Base-by-base conservation (phyloP, 1,139 yeast genomes). In the Komagataea norvegica region DNA sequence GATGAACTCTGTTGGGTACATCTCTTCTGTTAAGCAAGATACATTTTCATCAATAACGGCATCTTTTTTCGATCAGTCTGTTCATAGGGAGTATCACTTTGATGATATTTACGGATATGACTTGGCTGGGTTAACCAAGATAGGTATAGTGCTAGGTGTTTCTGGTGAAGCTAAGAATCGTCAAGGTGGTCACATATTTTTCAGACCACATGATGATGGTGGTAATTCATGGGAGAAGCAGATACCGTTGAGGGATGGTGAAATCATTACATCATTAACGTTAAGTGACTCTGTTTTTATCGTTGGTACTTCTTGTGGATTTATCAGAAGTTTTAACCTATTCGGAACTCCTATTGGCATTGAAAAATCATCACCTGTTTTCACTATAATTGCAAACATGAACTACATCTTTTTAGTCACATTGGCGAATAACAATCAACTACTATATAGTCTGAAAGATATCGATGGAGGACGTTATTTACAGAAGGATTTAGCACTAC, bases 31-130 rank as follows among this genome's bases (percentile, higher is more conserved):
- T 15, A 72, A 72, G 44, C 85, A 75, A 45, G 75, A 65, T 25
- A 57, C 52, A 0, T 73, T 81, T 48, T 76, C 79, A 47, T 78
- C 89, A 34, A 69, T 89, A 14, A 87, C 96, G 0, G 88, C 89
- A 2, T 77, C 89, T 11, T 91, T 91, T 54, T 88, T 87, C 54
- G 96, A 91, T 56, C 68, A 84, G 35, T 77, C 88, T 0, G 57
- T 73, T n/a, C 83, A 80, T 56, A 76, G 80, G 40, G 96, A 87
- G 51, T 87, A 86, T 52, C 93, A 87, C 60, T 89, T 91, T 61
- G 81, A 80, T 33, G 98, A 91, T 58, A 60, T 74, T 34, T 68
- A 70, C 42, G 70, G 75, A 14, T 86, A 70, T 57, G 95, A 87
- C 56, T 63, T 86, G 37, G 93, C 95, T 22, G 75, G 87, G 1